phyloP scores from a whole-genome alignment of 257 asterid genomes.

The Solanum chaucha region DNA sequence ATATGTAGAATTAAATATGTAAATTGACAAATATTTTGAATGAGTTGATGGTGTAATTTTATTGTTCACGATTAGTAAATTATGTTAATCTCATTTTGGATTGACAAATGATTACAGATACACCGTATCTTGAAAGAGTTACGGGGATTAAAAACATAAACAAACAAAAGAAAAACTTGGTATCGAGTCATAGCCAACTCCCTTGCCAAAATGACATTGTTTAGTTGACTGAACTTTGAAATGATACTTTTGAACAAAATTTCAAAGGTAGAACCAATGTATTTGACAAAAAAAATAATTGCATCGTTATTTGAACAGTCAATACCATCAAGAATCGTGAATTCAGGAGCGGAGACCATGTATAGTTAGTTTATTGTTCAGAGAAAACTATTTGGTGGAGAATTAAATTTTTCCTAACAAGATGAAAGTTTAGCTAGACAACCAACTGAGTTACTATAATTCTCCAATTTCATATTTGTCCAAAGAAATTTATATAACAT shows the following conservation, averaged over 20 bases:
- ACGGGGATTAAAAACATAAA: not conserved
- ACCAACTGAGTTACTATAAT: not conserved
- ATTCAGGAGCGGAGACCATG: not conserved
- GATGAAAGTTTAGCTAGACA: not conserved
- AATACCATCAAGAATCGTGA: not conserved
- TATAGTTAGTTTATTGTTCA: not conserved
- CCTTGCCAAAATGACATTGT: not conserved
- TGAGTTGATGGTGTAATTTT: not conserved
- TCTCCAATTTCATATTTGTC: not conserved
- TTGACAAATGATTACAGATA: not conserved
- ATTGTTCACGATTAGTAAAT: no score
- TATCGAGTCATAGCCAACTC: not conserved
- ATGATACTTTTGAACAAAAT: not conserved
- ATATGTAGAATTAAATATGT: not conserved
- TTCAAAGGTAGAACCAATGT: not conserved
- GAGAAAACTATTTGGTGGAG: no score
- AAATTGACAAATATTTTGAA: not conserved
- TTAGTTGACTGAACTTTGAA: not conserved
- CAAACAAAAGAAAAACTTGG: not conserved
- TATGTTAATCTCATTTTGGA: not conserved
- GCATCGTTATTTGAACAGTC: not conserved
- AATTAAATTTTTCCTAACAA: accelerated
- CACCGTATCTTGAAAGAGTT: no score
- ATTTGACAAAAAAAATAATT: not conserved
- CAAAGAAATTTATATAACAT: not conserved